phyloP scores from a whole-genome alignment of 495 filamentous ascomycete species.

The Daldinia caldariorum region DNA sequence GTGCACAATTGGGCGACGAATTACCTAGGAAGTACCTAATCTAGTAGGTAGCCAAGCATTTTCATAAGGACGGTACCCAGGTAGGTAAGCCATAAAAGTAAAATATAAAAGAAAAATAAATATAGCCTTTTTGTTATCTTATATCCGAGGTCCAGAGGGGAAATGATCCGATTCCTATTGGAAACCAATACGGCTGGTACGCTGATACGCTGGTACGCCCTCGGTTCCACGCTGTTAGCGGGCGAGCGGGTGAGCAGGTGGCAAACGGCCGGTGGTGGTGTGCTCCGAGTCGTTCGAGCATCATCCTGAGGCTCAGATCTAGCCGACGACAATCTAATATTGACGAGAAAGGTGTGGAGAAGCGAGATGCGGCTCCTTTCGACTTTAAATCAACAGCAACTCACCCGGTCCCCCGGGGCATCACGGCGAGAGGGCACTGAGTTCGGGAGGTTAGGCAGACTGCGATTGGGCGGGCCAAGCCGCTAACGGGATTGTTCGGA shows the following conservation, averaged over 20 bases:
- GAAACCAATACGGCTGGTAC: not conserved
- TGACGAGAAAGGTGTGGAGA: conserved; percentile 44
- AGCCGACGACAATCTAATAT: conserved; percentile 40
- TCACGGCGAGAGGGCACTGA: conserved; percentile 42
- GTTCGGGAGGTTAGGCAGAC: conserved; percentile 32
- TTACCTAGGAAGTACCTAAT: too few species aligned
- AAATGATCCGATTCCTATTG: conserved; percentile 29
- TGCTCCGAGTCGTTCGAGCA: conserved; percentile 13
- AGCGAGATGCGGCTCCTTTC: conserved; percentile 46
- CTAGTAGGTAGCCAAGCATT: conserved; percentile 28
- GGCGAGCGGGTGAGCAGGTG: conserved; percentile 20
- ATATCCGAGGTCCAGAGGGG: conserved; percentile 30
- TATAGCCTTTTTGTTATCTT: conserved; percentile 29
- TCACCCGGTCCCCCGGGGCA: conserved; percentile 45
- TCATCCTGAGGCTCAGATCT: conserved; percentile 33
- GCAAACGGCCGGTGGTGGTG: not conserved
- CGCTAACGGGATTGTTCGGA: conserved; percentile 45
- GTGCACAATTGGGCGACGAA: conserved; percentile 47
- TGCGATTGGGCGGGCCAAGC: conserved; percentile 44
- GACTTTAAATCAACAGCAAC: conserved; percentile 49
- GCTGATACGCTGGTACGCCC: conserved; percentile 8
- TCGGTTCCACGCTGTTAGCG: conserved; percentile 24
- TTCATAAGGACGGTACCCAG: too few species aligned
- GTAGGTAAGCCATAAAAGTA: too few species aligned
- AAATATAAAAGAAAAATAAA: conserved; percentile 11